These are phyloP conservation scores for Mycena galericulata DNA, from an alignment of 768 basidiomycete species.

Conservation along the genomic window DNA sequence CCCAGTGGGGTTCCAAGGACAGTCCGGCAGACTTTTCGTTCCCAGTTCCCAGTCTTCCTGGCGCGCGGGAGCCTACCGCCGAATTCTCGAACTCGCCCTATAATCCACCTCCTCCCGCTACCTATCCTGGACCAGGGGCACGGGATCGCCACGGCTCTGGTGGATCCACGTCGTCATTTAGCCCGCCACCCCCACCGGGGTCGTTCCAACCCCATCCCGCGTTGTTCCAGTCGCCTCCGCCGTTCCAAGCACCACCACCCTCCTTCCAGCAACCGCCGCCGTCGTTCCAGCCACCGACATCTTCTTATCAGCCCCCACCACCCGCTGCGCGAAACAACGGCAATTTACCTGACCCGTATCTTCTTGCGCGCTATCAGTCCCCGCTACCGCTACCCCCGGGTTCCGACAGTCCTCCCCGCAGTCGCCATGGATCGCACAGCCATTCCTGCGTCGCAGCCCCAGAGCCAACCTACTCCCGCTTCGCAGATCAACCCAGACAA, in stretches of 20 bases:
- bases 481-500: constrained; percentile 42
- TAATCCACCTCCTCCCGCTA: constrained; percentile 27
- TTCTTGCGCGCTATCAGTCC: constrained; percentile 60
- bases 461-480: constrained; percentile 40
- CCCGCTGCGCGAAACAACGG: constrained; percentile 37
- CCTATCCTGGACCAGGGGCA: background rate
- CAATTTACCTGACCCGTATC: constrained; percentile 56
- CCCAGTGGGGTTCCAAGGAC: constrained; percentile 28
- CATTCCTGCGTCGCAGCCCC: constrained; percentile 32
- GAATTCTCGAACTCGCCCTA: constrained; percentile 18
- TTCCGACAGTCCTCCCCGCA: constrained; percentile 32
- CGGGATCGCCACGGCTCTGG: constrained; percentile 24
- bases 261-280: constrained; percentile 23
- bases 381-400: constrained; percentile 68
- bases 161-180: constrained; percentile 16
- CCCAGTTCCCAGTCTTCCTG: constrained; percentile 42
- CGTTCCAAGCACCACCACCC: constrained; percentile 33
- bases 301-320: constrained; percentile 28
- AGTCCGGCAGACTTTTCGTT: constrained; percentile 42
- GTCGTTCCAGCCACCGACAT: constrained; percentile 31
- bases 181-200: constrained; percentile 14
- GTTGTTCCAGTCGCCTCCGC: constrained; percentile 17
- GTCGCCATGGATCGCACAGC: constrained; percentile 32
- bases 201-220: constrained; percentile 32
- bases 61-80: constrained; percentile 19